Percentiles rank a stretch among this genome's conserved stretches.
phyloP scores from a whole-genome alignment of 148 eudicot genomes.

The Rhododendron molle region DNA sequence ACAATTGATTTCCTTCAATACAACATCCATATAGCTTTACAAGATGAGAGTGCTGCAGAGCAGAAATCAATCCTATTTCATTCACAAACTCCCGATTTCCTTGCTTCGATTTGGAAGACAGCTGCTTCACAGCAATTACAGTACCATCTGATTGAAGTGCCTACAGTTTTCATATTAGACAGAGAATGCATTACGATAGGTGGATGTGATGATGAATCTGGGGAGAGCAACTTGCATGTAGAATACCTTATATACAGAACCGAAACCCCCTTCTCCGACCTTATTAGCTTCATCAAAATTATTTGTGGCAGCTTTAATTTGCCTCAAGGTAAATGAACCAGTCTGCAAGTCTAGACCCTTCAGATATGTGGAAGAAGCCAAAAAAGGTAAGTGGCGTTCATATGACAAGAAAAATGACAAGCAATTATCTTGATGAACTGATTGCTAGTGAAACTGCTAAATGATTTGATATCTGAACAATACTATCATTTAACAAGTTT shows the following conservation, averaged over 20 bases:
- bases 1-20: conserved; percentile 31
- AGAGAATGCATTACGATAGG: too few relatives aligned
- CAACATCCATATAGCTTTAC: conserved; percentile 43
- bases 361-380: background rate
- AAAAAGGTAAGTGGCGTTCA: background rate
- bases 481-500: too few relatives aligned
- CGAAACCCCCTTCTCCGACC: background rate
- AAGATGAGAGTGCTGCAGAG: conserved; percentile 28
- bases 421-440: too few relatives aligned
- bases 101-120: background rate
- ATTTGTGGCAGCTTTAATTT: background rate
- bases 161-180: conserved; percentile 9
- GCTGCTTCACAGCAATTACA: conserved; percentile 45
- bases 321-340: conserved; percentile 26
- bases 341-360: too few relatives aligned
- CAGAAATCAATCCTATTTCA: conserved; percentile 36
- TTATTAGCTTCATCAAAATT: background rate
- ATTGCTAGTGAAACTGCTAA: too few relatives aligned
- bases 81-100: background rate
- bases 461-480: too few relatives aligned
- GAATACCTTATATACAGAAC: conserved; percentile 37
- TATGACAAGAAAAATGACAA: too few relatives aligned
- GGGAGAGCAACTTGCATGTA: too few relatives aligned
- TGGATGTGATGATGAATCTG: too few relatives aligned
- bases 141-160: conserved; percentile 37